Conservation (phyloP, 139 green algal species). For the Coelastrella sp. region DNA sequence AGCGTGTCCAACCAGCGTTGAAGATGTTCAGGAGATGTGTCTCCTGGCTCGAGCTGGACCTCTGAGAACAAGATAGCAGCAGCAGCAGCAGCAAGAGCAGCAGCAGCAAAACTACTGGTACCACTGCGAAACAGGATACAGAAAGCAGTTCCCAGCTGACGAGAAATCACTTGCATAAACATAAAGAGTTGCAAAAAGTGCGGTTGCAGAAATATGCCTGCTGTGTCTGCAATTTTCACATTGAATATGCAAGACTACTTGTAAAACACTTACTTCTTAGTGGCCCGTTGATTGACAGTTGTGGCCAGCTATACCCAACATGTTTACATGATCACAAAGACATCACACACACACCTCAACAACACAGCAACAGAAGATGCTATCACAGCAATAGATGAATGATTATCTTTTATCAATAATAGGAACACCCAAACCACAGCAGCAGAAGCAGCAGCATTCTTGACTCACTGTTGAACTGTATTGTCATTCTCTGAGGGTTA, state of each 20-base stretch:
- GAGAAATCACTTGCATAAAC: too few species aligned
- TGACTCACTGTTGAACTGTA: slow-evolving; percentile 44
- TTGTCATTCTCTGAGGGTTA: slow-evolving; percentile 26
- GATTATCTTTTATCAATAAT: neutral
- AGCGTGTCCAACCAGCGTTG: slow-evolving; percentile 40
- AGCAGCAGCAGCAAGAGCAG: neutral
- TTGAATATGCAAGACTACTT: neutral
- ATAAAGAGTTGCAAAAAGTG: too few species aligned
- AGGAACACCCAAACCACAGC: neutral
- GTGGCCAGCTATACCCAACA: too few species aligned
- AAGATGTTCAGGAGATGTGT: neutral
- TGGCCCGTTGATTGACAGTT: too few species aligned
- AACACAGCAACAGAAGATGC: too few species aligned
- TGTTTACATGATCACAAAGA: too few species aligned
- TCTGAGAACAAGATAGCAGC: neutral
- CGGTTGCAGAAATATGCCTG: neutral
- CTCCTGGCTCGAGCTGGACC: slow-evolving; percentile 10
- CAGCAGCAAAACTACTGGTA: neutral
- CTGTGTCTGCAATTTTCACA: too few species aligned
- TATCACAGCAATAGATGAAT: too few species aligned
- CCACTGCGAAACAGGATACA: neutral
- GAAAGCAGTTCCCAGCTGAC: too few species aligned
- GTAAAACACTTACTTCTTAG: neutral
- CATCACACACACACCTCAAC: too few species aligned
- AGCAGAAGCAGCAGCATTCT: neutral